Percentiles rank a stretch among this genome's conserved stretches.
These are phyloP conservation scores for Neocatenulostroma microsporum DNA, from an alignment of 2,329 filamentous ascomycete genomes.

Conservation along the genomic window DNA sequence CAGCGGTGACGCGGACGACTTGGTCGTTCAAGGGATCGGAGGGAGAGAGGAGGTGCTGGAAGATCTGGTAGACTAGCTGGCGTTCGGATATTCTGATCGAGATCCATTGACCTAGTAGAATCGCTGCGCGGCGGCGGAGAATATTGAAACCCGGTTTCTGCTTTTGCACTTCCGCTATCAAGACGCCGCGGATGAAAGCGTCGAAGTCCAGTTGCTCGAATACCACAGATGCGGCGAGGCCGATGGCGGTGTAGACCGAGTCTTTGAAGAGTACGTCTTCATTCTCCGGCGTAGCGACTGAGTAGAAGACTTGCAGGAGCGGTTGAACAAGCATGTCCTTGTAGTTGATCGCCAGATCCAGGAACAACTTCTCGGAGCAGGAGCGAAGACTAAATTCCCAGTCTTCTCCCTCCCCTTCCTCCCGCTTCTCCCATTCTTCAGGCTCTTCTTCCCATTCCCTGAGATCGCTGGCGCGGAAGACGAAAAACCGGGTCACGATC, in stretches of 20 bases:
- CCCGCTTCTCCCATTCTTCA: slow-evolving; percentile 88
- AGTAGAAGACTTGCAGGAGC: slow-evolving; percentile 73
- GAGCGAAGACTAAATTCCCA: slow-evolving; percentile 91
- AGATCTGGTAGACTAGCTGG: slow-evolving; percentile 77
- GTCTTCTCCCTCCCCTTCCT: slow-evolving; percentile 74
- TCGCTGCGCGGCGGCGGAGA: slow-evolving; percentile 76
- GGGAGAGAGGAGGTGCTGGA: slow-evolving; percentile 72
- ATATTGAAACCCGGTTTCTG: slow-evolving; percentile 64
- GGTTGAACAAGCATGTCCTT: slow-evolving; percentile 73
- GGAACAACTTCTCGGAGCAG: slow-evolving; percentile 87
- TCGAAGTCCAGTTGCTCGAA: slow-evolving; percentile 75
- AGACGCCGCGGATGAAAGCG: slow-evolving; percentile 62
- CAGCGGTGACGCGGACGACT: slow-evolving; percentile 86
- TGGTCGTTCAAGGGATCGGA: slow-evolving; percentile 75
- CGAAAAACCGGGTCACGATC: slow-evolving; percentile 79
- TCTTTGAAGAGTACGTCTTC: slow-evolving; percentile 78
- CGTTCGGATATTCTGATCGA: slow-evolving; percentile 64
- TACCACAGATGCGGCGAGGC: slow-evolving; percentile 71
- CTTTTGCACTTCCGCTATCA: slow-evolving; percentile 72
- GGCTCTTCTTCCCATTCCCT: slow-evolving; percentile 90
- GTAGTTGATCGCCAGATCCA: slow-evolving; percentile 84
- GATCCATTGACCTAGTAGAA: slow-evolving; percentile 85
- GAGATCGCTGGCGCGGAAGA: slow-evolving; percentile 77
- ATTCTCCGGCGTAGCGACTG: slow-evolving; percentile 58
- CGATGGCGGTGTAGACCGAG: slow-evolving; percentile 88